Conservation (phyloP, 352 stramenopile species). For the Pythium grandisporangium region DNA sequence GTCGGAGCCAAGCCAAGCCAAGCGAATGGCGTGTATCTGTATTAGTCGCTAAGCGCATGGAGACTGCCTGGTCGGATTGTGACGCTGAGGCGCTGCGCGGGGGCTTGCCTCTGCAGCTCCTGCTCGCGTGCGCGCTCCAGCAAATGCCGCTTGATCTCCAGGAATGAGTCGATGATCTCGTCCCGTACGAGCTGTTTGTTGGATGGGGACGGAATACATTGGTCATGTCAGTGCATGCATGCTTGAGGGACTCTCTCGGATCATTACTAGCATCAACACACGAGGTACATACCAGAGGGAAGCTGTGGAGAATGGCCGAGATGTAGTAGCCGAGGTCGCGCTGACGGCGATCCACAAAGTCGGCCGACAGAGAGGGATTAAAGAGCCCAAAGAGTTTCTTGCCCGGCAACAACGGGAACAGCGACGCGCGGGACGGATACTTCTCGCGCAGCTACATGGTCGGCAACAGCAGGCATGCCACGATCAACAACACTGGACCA, state of each 20-base stretch:
- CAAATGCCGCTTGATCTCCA: slow-evolving; percentile 85
- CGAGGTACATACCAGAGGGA: slow-evolving; percentile 35
- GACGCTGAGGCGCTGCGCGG: too few relatives aligned
- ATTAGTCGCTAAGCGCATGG: too few relatives aligned
- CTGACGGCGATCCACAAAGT: slow-evolving; percentile 84
- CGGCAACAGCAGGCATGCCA: neutral
- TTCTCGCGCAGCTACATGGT: slow-evolving; percentile 63
- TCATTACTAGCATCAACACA: neutral
- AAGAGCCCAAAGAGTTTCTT: slow-evolving; percentile 87
- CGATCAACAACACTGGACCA: neutral
- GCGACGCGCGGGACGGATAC: slow-evolving; percentile 56
- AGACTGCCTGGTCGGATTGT: too few relatives aligned
- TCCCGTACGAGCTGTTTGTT: slow-evolving; percentile 70
- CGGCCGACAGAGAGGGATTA: slow-evolving; percentile 68
- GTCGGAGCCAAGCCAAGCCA: too few relatives aligned
- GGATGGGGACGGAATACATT: too few relatives aligned
- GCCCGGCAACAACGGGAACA: slow-evolving; percentile 74
- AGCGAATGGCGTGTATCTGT: too few relatives aligned
- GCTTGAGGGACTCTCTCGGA: too few relatives aligned
- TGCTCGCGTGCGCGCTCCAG: slow-evolving; percentile 53
- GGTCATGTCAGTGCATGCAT: slow-evolving; percentile 1
- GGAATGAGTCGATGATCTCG: slow-evolving; percentile 82
- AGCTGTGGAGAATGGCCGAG: slow-evolving; percentile 77
- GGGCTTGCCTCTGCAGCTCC: slow-evolving; percentile 23
- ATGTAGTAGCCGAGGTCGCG: slow-evolving; percentile 84